phyloP scores from a whole-genome alignment of 768 basidiomycete species.

The Leccinum rimulosum region DNA sequence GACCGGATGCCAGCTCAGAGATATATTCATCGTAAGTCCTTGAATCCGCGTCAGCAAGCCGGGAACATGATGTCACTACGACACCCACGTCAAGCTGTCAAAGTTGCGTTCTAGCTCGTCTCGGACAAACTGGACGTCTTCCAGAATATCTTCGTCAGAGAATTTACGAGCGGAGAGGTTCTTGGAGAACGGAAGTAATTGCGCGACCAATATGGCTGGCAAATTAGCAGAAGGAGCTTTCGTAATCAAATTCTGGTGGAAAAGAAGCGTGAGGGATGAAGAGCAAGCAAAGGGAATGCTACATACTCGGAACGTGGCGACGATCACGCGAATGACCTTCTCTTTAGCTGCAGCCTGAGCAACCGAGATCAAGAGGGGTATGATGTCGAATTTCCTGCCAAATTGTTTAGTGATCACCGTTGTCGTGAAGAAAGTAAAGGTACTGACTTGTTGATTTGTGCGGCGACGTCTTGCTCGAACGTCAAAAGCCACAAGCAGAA shows the following conservation, averaged over 20 bases:
- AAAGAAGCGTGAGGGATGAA: conserved; percentile 3
- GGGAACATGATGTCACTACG: neutral
- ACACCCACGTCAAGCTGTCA: conserved; percentile 82
- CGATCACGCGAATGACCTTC: conserved; percentile 91
- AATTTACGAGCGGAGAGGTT: conserved; percentile 83
- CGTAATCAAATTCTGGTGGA: conserved; percentile 73
- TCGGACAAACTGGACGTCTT: conserved; percentile 85
- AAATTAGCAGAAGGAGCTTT: conserved; percentile 88
- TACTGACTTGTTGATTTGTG: conserved; percentile 81
- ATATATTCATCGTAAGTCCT: conserved; percentile 97
- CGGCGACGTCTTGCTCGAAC: conserved; percentile 83
- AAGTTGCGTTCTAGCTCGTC: conserved; percentile 85
- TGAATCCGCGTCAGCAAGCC: conserved; percentile 2
- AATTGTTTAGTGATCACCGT: conserved; percentile 1
- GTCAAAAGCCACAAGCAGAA: conserved; percentile 94
- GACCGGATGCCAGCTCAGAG: conserved; percentile 86
- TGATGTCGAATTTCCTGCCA: conserved; percentile 80
- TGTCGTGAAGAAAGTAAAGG: neutral
- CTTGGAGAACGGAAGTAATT: conserved; percentile 83
- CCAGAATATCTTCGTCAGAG: conserved; percentile 92
- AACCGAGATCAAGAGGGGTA: conserved; percentile 78
- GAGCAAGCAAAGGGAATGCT: neutral
- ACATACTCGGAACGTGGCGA: conserved; percentile 84
- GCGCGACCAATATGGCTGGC: conserved; percentile 87
- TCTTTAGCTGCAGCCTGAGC: conserved; percentile 93